These are phyloP conservation scores for Beauveria caledonica DNA, from an alignment of 2,329 filamentous ascomycete genomes.

Conservation along the genomic window DNA sequence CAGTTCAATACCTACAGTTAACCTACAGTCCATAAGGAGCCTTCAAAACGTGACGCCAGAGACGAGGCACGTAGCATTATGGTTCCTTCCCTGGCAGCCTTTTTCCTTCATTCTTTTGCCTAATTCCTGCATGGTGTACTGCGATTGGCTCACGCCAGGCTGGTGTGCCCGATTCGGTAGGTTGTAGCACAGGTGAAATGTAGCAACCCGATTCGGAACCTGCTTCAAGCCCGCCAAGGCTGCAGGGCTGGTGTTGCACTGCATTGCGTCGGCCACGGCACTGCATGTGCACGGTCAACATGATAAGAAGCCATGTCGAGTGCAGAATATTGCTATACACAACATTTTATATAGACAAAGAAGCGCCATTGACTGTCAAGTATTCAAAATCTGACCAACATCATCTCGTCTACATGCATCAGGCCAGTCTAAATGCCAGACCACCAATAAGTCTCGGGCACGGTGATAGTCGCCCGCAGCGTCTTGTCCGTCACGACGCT, in stretches of 20 bases:
- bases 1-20: no score
- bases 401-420: not conserved
- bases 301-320: not conserved
- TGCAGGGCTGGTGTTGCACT: not conserved
- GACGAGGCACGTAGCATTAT: no score
- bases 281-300: not conserved
- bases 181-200: no score
- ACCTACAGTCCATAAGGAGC: no score
- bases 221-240: not conserved
- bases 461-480: conserved; percentile 44
- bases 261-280: not conserved
- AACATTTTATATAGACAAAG: not conserved
- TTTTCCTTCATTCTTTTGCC: not conserved
- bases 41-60: no score
- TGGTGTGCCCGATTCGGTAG: not conserved
- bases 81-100: no score
- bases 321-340: not conserved
- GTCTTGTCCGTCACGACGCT: conserved; percentile 41
- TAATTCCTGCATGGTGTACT: not conserved
- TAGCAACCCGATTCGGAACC: not conserved
- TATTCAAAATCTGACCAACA: not conserved
- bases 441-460: conserved; percentile 60
- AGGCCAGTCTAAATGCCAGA: conserved; percentile 41
- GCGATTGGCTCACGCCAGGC: not conserved
- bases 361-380: not conserved